These are phyloP conservation scores for Diatrype stigma DNA, from an alignment of 2,329 filamentous ascomycete genomes.

Conservation along the genomic window DNA sequence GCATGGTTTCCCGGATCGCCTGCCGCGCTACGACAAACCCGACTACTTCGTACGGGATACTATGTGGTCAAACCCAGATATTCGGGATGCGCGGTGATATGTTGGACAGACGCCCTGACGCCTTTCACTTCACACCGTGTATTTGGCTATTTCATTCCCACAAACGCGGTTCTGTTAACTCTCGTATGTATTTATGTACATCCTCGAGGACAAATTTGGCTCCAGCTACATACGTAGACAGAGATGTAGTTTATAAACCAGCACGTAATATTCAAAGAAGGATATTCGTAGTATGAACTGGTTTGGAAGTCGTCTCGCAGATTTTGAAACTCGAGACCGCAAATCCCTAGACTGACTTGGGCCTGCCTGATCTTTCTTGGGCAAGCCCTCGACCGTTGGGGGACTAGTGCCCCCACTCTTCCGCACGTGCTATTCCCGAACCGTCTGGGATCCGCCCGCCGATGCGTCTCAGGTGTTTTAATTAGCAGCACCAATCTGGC, in stretches of 20 bases:
- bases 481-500: background rate
- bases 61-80: background rate
- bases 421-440: background rate
- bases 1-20: background rate
- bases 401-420: background rate
- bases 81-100: background rate
- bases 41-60: background rate
- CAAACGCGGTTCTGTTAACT: no score
- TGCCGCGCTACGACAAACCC: background rate
- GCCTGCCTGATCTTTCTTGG: background rate
- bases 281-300: no score
- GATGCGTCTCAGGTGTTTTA: conserved; percentile 1
- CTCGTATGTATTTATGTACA: no score
- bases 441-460: background rate
- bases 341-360: background rate
- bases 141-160: no score
- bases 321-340: background rate
- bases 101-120: background rate
- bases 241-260: no score
- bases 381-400: background rate
- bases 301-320: no score
- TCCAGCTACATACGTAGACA: no score
- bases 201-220: no score
- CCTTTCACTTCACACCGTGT: background rate
- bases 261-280: no score